Conservation (phyloP, 2,329 filamentous ascomycete species). For the Curvularia lunata region DNA sequence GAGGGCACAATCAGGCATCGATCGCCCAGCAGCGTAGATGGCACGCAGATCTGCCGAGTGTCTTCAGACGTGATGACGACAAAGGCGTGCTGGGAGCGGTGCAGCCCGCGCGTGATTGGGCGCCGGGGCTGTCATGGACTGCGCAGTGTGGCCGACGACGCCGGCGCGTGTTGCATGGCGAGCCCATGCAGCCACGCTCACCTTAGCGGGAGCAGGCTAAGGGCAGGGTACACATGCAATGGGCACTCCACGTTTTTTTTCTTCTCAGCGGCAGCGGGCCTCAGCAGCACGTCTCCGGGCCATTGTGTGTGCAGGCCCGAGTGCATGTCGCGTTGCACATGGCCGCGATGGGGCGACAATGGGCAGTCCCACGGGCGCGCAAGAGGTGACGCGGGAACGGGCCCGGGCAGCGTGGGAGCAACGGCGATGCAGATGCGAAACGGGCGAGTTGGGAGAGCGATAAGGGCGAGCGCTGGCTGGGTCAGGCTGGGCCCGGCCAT, state of each 20-base stretch:
- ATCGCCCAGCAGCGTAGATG: slow-evolving; percentile 22
- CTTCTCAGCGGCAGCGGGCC: slow-evolving; percentile 26
- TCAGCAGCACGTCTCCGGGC: background rate
- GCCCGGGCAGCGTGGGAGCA: slow-evolving; percentile 29
- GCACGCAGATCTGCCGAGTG: slow-evolving; percentile 24
- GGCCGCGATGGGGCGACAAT: background rate
- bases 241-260: slow-evolving; percentile 44
- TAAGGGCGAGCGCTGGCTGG: no score
- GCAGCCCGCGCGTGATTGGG: slow-evolving; percentile 9
- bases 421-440: slow-evolving; percentile 42
- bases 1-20: slow-evolving; percentile 16
- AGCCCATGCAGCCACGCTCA: slow-evolving; percentile 23
- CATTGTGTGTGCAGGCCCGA: no score
- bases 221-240: slow-evolving; percentile 44
- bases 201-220: slow-evolving; percentile 9
- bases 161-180: slow-evolving; percentile 5
- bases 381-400: slow-evolving; percentile 42
- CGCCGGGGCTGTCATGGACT: slow-evolving; percentile 5
- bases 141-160: slow-evolving; percentile 2
- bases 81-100: slow-evolving; percentile 5
- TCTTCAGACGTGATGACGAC: slow-evolving; percentile 19
- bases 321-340: background rate
- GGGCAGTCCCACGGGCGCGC: slow-evolving; percentile 7
- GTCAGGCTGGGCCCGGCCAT: no score
- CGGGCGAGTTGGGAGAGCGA: background rate